A percentile compares a stretch with the other conserved stretches of the same genome.
Evolutionary conservation across 345 rosid species (phyloP).

Genomic region (Bruguiera parviflora): DNA sequence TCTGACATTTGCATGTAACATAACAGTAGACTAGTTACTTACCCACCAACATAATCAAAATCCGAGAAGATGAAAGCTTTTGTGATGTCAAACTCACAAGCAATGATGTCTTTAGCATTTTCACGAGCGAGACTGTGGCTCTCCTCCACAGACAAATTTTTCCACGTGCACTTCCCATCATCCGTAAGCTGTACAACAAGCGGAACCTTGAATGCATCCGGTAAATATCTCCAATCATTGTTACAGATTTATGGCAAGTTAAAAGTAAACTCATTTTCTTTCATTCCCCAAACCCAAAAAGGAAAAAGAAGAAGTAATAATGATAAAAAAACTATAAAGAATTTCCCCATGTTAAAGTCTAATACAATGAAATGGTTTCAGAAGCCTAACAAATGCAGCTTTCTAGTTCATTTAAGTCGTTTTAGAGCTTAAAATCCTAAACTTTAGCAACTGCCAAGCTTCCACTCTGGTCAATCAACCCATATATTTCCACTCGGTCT

Average conservation of each 20-base stretch:
- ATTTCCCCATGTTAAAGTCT: not conserved
- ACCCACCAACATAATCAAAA: slow-evolving; percentile 92
- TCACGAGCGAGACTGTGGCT: slow-evolving; percentile 85
- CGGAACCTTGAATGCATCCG: slow-evolving; percentile 83
- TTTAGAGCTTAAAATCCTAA: not conserved
- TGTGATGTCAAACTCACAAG: slow-evolving; percentile 84
- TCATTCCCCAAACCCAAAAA: not conserved
- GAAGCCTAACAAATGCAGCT: not conserved
- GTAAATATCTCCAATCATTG: slow-evolving; percentile 47
- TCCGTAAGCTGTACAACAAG: slow-evolving; percentile 84
- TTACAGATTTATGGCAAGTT: not conserved
- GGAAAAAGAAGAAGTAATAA: no score
- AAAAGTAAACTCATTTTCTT: not conserved
- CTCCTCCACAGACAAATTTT: slow-evolving; percentile 78
- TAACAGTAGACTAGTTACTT: slow-evolving; percentile 20
- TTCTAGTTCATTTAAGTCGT: not conserved
- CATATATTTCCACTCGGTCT: no score
- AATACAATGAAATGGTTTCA: not conserved
- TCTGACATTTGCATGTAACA: no score
- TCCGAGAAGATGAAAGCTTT: slow-evolving; percentile 87
- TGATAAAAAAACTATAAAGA: no score
- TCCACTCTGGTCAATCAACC: no score
- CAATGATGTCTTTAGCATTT: slow-evolving; percentile 92
- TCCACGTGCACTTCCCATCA: slow-evolving; percentile 91
- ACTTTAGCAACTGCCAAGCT: not conserved